These are phyloP conservation scores for Komagataella pseudopastoris DNA, from an alignment of 805 yeast species.

Conservation along the genomic window DNA sequence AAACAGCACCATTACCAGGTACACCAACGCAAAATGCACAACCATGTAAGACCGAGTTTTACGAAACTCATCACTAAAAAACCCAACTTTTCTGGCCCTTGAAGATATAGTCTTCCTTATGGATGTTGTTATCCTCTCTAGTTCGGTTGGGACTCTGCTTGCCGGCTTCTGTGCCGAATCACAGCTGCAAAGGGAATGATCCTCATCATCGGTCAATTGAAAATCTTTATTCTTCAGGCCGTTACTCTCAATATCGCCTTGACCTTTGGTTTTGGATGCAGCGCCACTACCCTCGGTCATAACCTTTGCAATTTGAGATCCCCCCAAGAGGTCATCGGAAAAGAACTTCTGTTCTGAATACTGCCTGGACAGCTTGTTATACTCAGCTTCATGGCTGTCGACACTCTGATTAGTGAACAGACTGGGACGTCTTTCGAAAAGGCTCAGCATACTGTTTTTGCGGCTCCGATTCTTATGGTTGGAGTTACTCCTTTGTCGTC, in stretches of 20 bases:
- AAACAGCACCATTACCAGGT: slow-evolving; percentile 18
- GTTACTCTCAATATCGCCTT: background rate
- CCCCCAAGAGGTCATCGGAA: background rate
- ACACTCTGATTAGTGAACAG: background rate
- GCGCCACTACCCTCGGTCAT: background rate
- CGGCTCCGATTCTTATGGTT: background rate
- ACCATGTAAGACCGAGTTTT: background rate
- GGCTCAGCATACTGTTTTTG: background rate
- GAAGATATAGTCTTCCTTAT: background rate
- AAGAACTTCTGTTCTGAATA: background rate
- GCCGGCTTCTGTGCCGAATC: background rate
- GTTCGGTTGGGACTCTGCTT: background rate
- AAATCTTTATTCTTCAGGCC: background rate
- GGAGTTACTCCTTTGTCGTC: background rate
- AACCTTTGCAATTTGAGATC: background rate
- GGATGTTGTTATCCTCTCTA: background rate
- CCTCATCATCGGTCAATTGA: background rate
- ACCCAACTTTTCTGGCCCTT: slow-evolving; percentile 2
- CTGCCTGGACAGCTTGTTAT: background rate
- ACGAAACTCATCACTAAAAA: slow-evolving; percentile 1
- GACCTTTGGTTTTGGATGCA: background rate
- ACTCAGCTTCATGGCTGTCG: background rate
- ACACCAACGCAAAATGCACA: background rate
- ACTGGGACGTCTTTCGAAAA: background rate
- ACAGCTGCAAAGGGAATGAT: background rate